Base-by-base conservation (phyloP, 768 basidiomycete genomes). In the Tylopilus intermedius region DNA sequence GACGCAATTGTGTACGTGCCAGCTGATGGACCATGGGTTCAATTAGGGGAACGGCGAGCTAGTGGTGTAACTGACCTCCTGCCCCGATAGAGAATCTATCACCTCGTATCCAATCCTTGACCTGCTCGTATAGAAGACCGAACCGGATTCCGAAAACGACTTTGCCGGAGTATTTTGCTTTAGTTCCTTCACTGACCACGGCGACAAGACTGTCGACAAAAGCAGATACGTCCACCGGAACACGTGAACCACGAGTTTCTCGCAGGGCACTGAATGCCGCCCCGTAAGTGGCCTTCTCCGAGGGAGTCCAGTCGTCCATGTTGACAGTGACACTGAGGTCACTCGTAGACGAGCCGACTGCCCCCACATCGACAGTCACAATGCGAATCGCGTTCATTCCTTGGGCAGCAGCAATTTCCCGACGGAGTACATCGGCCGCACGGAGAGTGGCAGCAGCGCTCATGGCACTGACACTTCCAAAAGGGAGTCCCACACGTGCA, bases 21-120 rank as follows among this genome's bases (percentile, higher is more conserved):
- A 5, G 88, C 90, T 88, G 59, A n/a, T 43, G 56, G 47, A 59
- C 18, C 10, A 65, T 51, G 40, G 26, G 24, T 58, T 54, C 39
- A 47, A 44, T 8, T 43, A 39, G 47, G n/a, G 10, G 22, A 55
- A 45, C 45, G 32, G 42, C 29, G 38, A 15, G 27, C 24, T 37
- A 24, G 30, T 29, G 44, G 49, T 21, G 24, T 0, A 18, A 69
- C 79, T 61, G 62, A 91, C 89, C 88, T 68, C 90, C 90, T 47
- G 90, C 84, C 52, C 90, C 90, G 50, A 92, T 71, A 18, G 82
- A 78, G 61, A 88, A 80, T 35, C 87, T 70, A 49, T 88, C 80
- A 2, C 89, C 88, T 30, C 79, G 76, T 26, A 85, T 60, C 76
- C 81, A 82, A 57, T 82, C 77, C 51, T 73, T 72, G 24, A 81